Evolutionary conservation across 192 early-diverging fungal genomes (phyloP), one percentile per base, ranked within the genome.

Genomic region (Backusella sp.): DNA sequence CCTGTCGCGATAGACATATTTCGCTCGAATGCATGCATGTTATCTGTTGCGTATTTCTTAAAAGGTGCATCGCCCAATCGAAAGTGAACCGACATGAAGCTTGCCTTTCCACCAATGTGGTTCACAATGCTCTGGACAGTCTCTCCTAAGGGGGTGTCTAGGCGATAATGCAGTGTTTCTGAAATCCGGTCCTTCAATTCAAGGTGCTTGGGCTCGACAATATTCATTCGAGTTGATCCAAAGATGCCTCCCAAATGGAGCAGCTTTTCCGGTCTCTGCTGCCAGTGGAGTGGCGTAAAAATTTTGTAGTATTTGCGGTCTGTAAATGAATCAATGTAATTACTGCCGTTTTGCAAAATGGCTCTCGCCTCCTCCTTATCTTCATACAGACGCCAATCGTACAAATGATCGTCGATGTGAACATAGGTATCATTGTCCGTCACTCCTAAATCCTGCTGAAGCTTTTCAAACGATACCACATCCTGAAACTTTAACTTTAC

Each of bases 351-450:
- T 4, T 15, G 19, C 23, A 78, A 23, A 26, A 78, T 70, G 2
- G 11, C 59, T 15, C 41, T 52, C n/a, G 69, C 70, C n/a, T 53
- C 71, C 4, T 85, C 44, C 34, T 76, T 78, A n/a, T 82, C 80
- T 72, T 90, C 87, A 53, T 79, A 88, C 36, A 90, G 73, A 19
- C 82, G 65, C 76, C 85, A 90, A 66, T 86, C 87, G 37, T 85
- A 88, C 32, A 83, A 73, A 17, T 72, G 72, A 17, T 65, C 39
- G 65, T 90, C 88, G 6, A 75, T 26, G 11, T 84, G 66, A 9
- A 80, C 71, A 59, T 84, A 75, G 12, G 86, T 77, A 28, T 88
- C 85, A 28, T 84, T 79, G 6, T 79, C 39, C 11, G 21, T 41
- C 21, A 77, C 35, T 21, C 53, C 35, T 19, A 79, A 34, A 8